Evolutionary conservation across 257 asterid species (phyloP).

Genomic region (Rhazya stricta): DNA sequence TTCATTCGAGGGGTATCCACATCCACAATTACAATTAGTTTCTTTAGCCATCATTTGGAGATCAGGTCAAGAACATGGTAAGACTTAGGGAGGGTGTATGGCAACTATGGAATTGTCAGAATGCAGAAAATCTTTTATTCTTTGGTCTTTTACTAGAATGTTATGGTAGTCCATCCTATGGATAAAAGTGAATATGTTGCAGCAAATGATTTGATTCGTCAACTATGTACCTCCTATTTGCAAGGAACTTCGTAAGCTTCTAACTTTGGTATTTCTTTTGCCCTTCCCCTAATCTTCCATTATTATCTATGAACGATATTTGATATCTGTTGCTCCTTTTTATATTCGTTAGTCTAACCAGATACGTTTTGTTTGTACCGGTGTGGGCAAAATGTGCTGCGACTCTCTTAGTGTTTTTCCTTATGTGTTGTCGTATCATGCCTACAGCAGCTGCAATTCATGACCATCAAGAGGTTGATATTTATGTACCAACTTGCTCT

Average conservation of each 20-base stretch:
- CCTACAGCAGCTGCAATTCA: slow-evolving; percentile 53
- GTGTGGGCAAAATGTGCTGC: slow-evolving; percentile 63
- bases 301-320: neutral
- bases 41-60: slow-evolving; percentile 61
- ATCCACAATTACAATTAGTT: slow-evolving; percentile 40
- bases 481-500: neutral
- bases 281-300: neutral
- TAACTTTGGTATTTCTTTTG: slow-evolving; percentile 15
- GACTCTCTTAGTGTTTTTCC: slow-evolving; percentile 53
- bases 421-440: slow-evolving; percentile 37
- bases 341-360: neutral
- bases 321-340: neutral
- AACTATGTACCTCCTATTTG: slow-evolving; percentile 56
- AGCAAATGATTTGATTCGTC: slow-evolving; percentile 59
- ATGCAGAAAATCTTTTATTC: neutral
- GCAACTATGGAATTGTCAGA: slow-evolving; percentile 12
- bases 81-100: slow-evolving; percentile 18
- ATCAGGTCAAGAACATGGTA: slow-evolving; percentile 66
- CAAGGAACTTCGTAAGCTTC: slow-evolving; percentile 80
- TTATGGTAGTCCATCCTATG: slow-evolving; percentile 45
- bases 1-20: slow-evolving; percentile 29
- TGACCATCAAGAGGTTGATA: slow-evolving; percentile 71
- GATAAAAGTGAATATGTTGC: slow-evolving; percentile 71
- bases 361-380: slow-evolving; percentile 34
- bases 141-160: slow-evolving; percentile 19